phyloP scores from a whole-genome alignment of 1,139 yeast species.

The Scheffersomyces titani region DNA sequence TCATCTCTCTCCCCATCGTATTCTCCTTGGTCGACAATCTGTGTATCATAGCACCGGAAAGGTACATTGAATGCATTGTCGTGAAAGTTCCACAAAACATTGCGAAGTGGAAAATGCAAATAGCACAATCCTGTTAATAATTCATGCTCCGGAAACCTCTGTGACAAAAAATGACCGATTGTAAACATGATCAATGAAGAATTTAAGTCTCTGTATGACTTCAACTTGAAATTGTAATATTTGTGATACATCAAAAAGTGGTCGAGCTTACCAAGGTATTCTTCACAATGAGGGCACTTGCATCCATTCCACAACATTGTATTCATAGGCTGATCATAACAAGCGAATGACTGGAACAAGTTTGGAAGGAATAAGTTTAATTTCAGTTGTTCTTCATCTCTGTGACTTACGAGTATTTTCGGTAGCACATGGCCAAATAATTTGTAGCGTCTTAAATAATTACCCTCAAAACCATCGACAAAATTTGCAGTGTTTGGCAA shows the following conservation, averaged over 20 bases:
- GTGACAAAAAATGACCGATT: conserved; percentile 45
- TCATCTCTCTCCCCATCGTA: conserved; percentile 33
- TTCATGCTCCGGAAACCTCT: conserved; percentile 27
- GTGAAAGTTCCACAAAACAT: conserved; percentile 42
- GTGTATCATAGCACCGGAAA: conserved; percentile 36
- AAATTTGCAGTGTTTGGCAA: conserved; percentile 40
- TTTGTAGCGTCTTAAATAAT: conserved; percentile 57
- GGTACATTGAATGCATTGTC: conserved; percentile 19
- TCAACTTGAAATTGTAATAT: conserved; percentile 47
- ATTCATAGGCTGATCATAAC: conserved; percentile 70
- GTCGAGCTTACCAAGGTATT: conserved; percentile 53
- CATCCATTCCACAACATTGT: conserved; percentile 79
- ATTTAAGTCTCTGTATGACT: conserved; percentile 57
- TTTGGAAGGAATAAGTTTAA: conserved; percentile 56
- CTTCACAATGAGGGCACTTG: conserved; percentile 55
- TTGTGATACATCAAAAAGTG: conserved; percentile 62
- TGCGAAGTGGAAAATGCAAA: conserved; percentile 24
- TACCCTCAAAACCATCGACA: conserved; percentile 69
- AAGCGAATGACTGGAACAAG: conserved; percentile 56
- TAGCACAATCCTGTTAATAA: conserved; percentile 24
- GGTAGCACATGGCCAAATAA: conserved; percentile 54
- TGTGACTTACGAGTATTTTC: conserved; percentile 22
- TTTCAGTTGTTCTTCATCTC: conserved; percentile 19
- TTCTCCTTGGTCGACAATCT: conserved; percentile 40
- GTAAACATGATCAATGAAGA: conserved; percentile 58